phyloP scores from a whole-genome alignment of 768 basidiomycete species.

The Candolleomyces eurysporus region DNA sequence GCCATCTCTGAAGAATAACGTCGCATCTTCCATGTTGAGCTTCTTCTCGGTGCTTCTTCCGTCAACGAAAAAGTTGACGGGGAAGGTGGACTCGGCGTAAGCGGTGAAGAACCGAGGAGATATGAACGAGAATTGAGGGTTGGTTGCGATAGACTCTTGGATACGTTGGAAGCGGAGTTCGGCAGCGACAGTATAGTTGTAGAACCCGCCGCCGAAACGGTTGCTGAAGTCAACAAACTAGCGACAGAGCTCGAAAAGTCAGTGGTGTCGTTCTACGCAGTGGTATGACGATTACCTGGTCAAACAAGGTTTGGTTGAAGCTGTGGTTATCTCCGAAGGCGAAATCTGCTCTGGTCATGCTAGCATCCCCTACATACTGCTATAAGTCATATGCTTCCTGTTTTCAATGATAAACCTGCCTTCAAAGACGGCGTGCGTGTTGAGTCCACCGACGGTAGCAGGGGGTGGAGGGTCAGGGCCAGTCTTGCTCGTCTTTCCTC shows the following conservation, averaged over 20 bases:
- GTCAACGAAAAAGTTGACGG: conserved; percentile 17
- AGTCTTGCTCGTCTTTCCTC: conserved; percentile 15
- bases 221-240: conserved; percentile 15
- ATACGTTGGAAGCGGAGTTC: conserved; percentile 15
- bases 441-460: conserved; percentile 16
- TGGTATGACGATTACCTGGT: conserved; percentile 8
- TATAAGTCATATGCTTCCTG: neutral
- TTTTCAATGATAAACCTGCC: conserved; percentile 11
- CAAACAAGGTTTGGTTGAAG: conserved; percentile 21
- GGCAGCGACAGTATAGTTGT: conserved; percentile 15
- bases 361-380: neutral
- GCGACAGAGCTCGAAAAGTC: no score
- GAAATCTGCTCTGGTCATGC: conserved; percentile 10
- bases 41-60: conserved; percentile 13
- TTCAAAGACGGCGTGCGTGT: conserved; percentile 18
- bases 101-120: conserved; percentile 14
- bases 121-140: conserved; percentile 15
- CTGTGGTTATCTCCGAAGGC: conserved; percentile 20
- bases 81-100: conserved; percentile 15
- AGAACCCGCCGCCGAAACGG: conserved; percentile 19
- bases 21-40: conserved; percentile 12
- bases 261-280: neutral
- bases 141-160: conserved; percentile 19
- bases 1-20: conserved; percentile 16
- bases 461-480: conserved; percentile 14